Evolutionary conservation across 2,329 filamentous ascomycete genomes (phyloP), one percentile per base, ranked within the genome.

Genomic region (Cytospora mali): DNA sequence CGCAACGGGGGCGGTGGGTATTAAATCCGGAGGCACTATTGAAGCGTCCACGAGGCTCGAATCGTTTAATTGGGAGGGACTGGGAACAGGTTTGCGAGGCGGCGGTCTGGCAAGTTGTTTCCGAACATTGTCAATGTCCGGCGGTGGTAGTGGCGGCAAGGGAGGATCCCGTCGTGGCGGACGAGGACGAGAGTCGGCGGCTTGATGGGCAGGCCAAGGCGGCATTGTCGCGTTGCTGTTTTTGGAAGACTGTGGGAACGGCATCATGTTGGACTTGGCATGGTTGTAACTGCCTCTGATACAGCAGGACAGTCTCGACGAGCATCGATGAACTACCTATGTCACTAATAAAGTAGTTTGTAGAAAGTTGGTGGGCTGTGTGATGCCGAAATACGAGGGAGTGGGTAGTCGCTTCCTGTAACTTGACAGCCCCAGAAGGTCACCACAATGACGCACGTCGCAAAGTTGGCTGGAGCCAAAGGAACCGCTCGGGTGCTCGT

Each of bases 21-120:
- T 80, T 79, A 63, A 76, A 79, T 29, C 72, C 70, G 46, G 80
- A 82, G 71, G 51, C 4, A 48, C 25, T 28, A 48, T 42, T 11
- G 55, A 59, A 29, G 33, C 55, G 14, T 58, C 60, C 31, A 56
- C 60, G 10, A 62, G 61, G 18, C 28, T 56, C 4, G 63, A 51
- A 25, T 58, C 33, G 60, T 46, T 56, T 21, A 55, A 42, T 27
- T 51, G 51, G 23, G 55, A 46, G 29, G 60, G 46, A 52, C 42
- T 23, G 42, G 63, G 46, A 35, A 62, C 55, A 14, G 60, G 63
- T 25, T 57, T 62, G 27, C 63, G 55, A 27, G 46, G 33, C 42
- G 61, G 61, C 18, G 49, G 56, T 52, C 60, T 62, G 29, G 58
- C 48, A 23, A 55, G 31, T 58, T 62, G 33, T 46, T 48, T 29